Evolutionary conservation across 2,329 filamentous ascomycete species (phyloP).

Genomic region (Epichloe festucae): DNA sequence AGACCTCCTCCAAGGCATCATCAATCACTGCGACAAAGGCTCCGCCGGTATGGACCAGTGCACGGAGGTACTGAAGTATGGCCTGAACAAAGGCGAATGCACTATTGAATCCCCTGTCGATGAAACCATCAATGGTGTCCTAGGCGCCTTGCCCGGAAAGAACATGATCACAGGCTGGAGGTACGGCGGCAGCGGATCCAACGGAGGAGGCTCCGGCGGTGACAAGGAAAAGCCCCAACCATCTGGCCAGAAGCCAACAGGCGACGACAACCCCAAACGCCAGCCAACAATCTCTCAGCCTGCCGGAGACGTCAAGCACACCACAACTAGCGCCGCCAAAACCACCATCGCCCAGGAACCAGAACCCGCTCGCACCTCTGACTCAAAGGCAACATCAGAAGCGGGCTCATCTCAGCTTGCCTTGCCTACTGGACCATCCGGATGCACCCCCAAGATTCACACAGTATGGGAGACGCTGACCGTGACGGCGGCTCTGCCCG

Average conservation of each 20-base stretch:
- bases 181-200: conserved; percentile 19
- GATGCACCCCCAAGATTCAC: conserved; percentile 16
- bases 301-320: background rate
- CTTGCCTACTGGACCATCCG: conserved; percentile 9
- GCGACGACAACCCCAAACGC: background rate
- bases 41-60: conserved; percentile 50
- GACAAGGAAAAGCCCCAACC: background rate
- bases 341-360: background rate
- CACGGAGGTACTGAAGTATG: conserved; percentile 30
- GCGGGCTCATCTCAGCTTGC: conserved; percentile 7
- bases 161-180: conserved; percentile 41
- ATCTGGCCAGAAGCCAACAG: background rate
- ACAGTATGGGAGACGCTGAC: conserved; percentile 35
- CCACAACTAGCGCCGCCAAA: background rate
- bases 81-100: conserved; percentile 39
- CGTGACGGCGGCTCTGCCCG: conserved; percentile 21
- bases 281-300: background rate
- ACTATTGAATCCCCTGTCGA: conserved; percentile 33
- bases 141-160: conserved; percentile 40
- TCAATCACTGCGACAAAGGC: conserved; percentile 51
- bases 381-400: conserved; percentile 7
- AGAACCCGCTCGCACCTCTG: background rate
- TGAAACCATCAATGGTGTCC: conserved; percentile 29
- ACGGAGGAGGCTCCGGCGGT: conserved; percentile 2
- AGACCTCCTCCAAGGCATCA: conserved; percentile 49